Conservation (phyloP, 2,329 filamentous ascomycete species). For the Allantophomopsis cytisporea region DNA sequence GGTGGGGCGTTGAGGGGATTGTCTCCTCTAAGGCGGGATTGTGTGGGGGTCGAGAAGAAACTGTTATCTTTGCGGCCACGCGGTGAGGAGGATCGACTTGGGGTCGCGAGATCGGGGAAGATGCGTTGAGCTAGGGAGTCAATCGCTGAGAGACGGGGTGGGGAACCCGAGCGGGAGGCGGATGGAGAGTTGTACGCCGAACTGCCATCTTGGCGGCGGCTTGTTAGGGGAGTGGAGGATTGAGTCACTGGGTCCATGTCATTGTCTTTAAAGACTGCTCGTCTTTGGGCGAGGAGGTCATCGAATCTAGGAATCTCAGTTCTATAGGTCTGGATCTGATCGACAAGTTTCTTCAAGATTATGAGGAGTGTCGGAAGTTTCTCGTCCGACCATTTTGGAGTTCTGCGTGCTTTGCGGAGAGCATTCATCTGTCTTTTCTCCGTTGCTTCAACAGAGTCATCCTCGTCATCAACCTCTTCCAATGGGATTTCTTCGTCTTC, state of each 20-base stretch:
- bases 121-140: constrained; percentile 51
- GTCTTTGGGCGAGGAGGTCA: constrained; percentile 51
- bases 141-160: constrained; percentile 37
- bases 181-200: constrained; percentile 25
- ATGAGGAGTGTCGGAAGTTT: constrained; percentile 38
- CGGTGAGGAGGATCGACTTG: constrained; percentile 17
- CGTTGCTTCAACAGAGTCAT: constrained; percentile 22
- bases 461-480: constrained; percentile 17
- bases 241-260: constrained; percentile 23
- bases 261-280: constrained; percentile 49
- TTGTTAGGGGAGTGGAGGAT: constrained; percentile 13
- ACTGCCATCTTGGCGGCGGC: constrained; percentile 22
- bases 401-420: constrained; percentile 35
- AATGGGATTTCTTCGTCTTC: constrained; percentile 21
- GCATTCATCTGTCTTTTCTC: constrained; percentile 31
- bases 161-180: constrained; percentile 31
- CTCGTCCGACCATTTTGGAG: constrained; percentile 36
- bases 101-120: constrained; percentile 32
- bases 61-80: constrained; percentile 6
- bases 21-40: no score
- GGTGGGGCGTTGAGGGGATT: no score
- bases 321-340: constrained; percentile 49
- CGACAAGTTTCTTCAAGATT: constrained; percentile 44
- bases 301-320: constrained; percentile 58
- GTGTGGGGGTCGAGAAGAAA: no score